These are phyloP conservation scores for Rhizophora mangle DNA, from an alignment of 345 rosid species.

Conservation along the genomic window DNA sequence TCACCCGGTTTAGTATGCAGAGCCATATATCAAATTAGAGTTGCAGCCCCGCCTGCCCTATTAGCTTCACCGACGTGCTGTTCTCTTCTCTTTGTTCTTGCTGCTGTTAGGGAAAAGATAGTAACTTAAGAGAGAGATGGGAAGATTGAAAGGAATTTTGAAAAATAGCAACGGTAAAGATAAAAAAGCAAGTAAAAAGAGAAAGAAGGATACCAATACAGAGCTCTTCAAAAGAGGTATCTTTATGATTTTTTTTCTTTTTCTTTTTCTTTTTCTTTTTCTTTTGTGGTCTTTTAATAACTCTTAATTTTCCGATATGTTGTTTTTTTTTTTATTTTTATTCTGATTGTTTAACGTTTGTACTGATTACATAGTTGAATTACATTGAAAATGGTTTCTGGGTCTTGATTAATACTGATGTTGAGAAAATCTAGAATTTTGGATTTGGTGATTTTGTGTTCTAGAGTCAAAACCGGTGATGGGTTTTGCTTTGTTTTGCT, in stretches of 20 bases:
- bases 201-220: not conserved
- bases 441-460: not conserved
- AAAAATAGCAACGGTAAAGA: not conserved
- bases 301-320: not conserved
- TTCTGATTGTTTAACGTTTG: no score
- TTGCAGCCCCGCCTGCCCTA: no score
- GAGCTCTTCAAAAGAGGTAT: conserved; percentile 10
- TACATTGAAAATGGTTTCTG: not conserved
- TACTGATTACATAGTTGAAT: not conserved
- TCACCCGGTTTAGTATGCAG: no score
- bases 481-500: not conserved
- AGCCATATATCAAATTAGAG: no score
- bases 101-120: not conserved
- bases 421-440: not conserved
- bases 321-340: no score
- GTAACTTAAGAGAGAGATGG: conserved; percentile 2
- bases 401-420: not conserved
- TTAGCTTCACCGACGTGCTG: not conserved
- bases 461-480: not conserved
- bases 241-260: not conserved
- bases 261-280: not conserved
- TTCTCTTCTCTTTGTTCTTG: not conserved
- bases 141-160: conserved; percentile 7
- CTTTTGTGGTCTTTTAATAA: not conserved
- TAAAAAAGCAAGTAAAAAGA: not conserved